Conservation (phyloP, 129 eudicot species). For the Arctium minus region DNA sequence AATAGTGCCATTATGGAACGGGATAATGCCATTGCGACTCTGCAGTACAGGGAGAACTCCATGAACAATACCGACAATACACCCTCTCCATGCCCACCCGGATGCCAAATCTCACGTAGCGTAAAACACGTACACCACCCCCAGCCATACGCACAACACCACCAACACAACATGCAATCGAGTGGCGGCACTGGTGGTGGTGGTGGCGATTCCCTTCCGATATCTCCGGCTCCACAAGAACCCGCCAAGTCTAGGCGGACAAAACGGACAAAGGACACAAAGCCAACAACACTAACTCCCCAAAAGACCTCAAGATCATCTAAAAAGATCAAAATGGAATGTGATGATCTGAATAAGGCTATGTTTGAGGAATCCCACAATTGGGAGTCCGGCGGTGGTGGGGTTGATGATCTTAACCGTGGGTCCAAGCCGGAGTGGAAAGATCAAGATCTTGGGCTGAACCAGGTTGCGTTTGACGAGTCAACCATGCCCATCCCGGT, state of each 20-base stretch:
- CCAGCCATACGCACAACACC: background rate
- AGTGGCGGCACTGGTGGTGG: background rate
- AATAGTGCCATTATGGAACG: no score
- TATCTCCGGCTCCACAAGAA: no score
- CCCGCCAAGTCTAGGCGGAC: no score
- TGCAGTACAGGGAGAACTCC: no score
- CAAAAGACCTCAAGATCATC: conserved; percentile 40
- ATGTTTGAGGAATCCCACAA: conserved; percentile 52
- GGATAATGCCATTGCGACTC: no score
- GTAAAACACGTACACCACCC: no score
- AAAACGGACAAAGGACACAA: no score
- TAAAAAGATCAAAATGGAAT: conserved; percentile 60
- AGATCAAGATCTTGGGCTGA: conserved; percentile 26
- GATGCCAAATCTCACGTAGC: no score
- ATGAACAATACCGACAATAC: no score
- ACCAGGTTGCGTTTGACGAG: conserved; percentile 79
- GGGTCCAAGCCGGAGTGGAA: no score
- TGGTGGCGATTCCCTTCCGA: no score
- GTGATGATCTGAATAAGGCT: conserved; percentile 59
- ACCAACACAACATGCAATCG: background rate
- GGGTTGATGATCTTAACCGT: conserved; percentile 30
- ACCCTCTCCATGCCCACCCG: no score
- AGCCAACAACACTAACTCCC: background rate
- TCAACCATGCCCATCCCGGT: conserved; percentile 85
- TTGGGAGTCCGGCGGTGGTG: conserved; percentile 45